Evolutionary conservation across 2,329 filamentous ascomycete genomes (phyloP).

Genomic region (Chaetothyriales sp.): DNA sequence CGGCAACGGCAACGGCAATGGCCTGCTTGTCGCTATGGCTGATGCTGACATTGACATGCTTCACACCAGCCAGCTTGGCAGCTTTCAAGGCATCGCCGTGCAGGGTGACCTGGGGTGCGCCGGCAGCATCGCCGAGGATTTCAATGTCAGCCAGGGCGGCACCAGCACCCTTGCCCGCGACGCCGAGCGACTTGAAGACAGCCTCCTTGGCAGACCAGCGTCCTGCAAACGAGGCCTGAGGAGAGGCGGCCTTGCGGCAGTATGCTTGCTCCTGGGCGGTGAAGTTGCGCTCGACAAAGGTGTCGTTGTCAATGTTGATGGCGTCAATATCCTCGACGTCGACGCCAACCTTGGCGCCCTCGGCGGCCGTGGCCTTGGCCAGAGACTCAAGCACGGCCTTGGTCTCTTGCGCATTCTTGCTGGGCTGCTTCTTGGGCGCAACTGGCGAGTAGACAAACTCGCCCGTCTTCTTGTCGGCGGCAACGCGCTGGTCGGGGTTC

Average conservation of each 20-base stretch:
- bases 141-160: conserved; percentile 91
- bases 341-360: conserved; percentile 72
- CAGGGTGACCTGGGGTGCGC: conserved; percentile 76
- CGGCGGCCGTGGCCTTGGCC: conserved; percentile 47
- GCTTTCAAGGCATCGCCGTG: conserved; percentile 71
- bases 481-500: conserved; percentile 81
- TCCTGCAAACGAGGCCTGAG: conserved; percentile 83
- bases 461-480: conserved; percentile 71
- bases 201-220: conserved; percentile 97
- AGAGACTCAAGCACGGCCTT: conserved; percentile 65
- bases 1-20: conserved; percentile 81
- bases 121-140: conserved; percentile 65
- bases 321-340: conserved; percentile 82
- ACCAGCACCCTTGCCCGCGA: conserved; percentile 73
- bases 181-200: conserved; percentile 92
- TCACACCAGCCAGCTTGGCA: conserved; percentile 75
- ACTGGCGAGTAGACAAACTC: conserved; percentile 59
- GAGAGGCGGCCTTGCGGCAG: conserved; percentile 64
- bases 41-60: conserved; percentile 82
- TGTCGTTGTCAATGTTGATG: conserved; percentile 87
- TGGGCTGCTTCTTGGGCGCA: conserved; percentile 50
- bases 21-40: conserved; percentile 91
- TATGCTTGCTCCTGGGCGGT: conserved; percentile 72
- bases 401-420: conserved; percentile 49
- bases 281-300: conserved; percentile 91